Percentiles rank a stretch among this genome's conserved stretches.
phyloP scores from a whole-genome alignment of 2,329 filamentous ascomycete species.

The Delphinella strobiligena region DNA sequence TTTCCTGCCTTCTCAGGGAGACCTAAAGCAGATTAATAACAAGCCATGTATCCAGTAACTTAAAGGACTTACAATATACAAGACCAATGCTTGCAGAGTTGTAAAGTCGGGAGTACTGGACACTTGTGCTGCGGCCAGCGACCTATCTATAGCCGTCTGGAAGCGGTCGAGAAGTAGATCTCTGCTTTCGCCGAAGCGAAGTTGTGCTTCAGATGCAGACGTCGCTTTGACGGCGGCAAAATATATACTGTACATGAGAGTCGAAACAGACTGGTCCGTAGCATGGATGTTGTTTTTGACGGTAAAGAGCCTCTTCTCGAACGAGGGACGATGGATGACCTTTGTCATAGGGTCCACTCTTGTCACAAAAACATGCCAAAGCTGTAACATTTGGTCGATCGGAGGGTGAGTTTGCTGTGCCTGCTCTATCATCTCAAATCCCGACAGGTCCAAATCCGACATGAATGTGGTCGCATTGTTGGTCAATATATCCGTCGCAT shows the following conservation, averaged over 20 bases:
- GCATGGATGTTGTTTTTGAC: slow-evolving; percentile 8
- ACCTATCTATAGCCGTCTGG: not conserved
- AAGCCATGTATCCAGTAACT: not conserved
- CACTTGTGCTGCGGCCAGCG: not conserved
- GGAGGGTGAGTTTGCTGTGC: slow-evolving; percentile 6
- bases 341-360: slow-evolving; percentile 18
- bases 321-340: slow-evolving; percentile 16
- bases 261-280: slow-evolving; percentile 7
- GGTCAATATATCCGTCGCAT: no score
- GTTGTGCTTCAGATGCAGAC: slow-evolving; percentile 13
- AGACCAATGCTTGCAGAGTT: slow-evolving; percentile 12
- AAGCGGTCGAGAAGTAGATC: slow-evolving; percentile 2
- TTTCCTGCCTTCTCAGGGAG: slow-evolving; percentile 10
- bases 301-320: slow-evolving; percentile 11
- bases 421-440: not conserved
- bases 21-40: not conserved
- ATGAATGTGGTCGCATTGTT: not conserved
- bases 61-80: slow-evolving; percentile 10
- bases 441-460: not conserved
- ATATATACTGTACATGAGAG: slow-evolving; percentile 16
- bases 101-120: not conserved
- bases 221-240: slow-evolving; percentile 16
- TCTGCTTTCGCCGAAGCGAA: slow-evolving; percentile 14
- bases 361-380: slow-evolving; percentile 16
- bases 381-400: slow-evolving; percentile 13